phyloP scores from a whole-genome alignment of 257 asterid species.

The Leonotis leonurus region DNA sequence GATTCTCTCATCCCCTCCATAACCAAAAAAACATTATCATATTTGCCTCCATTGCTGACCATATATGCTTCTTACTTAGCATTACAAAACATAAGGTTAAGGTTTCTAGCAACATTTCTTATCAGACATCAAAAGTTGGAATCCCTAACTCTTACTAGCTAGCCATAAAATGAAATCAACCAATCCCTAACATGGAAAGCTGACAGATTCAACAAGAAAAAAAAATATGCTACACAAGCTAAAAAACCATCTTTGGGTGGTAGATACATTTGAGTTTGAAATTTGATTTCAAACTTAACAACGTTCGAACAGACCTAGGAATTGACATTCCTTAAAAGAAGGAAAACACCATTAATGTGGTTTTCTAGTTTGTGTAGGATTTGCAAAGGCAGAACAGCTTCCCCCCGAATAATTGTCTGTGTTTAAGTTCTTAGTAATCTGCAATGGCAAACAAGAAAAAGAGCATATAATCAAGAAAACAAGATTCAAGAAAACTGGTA shows the following conservation, averaged over 20 bases:
- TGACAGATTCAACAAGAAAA: not conserved
- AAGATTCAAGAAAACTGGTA: not conserved
- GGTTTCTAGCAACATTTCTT: constrained; percentile 18
- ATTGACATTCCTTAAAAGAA: constrained; percentile 12
- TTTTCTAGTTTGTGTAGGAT: constrained; percentile 35
- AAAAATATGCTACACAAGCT: constrained; percentile 32
- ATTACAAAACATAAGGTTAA: constrained; percentile 22
- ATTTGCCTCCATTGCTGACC: constrained; percentile 14
- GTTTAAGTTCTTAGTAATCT: constrained; percentile 28
- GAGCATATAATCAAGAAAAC: not conserved
- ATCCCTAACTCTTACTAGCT: constrained; percentile 14
- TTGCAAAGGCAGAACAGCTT: constrained; percentile 8
- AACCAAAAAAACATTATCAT: constrained; percentile 24
- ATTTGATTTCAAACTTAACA: constrained; percentile 22
- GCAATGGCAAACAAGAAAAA: constrained; percentile 19
- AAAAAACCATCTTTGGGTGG: too few species aligned
- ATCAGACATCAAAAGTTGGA: constrained; percentile 17
- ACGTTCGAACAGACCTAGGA: constrained; percentile 4
- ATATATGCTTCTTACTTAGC: constrained; percentile 10
- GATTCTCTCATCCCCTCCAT: constrained; percentile 29
- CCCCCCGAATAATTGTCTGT: constrained; percentile 5
- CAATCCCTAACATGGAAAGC: not conserved
- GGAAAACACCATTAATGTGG: constrained; percentile 6
- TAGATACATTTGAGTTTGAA: not conserved
- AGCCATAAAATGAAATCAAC: constrained; percentile 19